Evolutionary conservation across 1,284 basidiomycete genomes (phyloP).

Genomic region (Lignosus rhinocerotis): DNA sequence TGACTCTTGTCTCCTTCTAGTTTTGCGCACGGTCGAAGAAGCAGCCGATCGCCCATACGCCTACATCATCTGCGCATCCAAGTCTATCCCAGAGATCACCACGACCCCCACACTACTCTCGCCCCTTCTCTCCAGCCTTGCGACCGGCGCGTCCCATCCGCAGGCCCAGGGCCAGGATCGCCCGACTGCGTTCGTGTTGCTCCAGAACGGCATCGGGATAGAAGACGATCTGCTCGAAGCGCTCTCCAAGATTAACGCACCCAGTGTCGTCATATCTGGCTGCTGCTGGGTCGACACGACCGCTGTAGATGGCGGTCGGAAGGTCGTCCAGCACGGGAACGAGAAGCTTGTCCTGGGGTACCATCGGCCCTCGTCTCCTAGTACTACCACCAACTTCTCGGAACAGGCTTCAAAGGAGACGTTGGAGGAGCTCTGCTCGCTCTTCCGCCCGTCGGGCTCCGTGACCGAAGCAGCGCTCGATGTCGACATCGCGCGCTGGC

Average conservation of each 20-base stretch:
- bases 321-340: constrained; percentile 32
- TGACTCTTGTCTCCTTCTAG: constrained; percentile 18
- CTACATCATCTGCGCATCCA: constrained; percentile 37
- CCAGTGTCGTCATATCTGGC: constrained; percentile 34
- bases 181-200: constrained; percentile 33
- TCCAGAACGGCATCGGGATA: constrained; percentile 44
- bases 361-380: constrained; percentile 25
- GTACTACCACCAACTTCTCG: constrained; percentile 13
- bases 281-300: constrained; percentile 45
- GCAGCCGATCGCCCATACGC: constrained; percentile 37
- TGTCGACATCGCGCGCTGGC: constrained; percentile 45
- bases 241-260: constrained; percentile 17
- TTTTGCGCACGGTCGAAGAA: constrained; percentile 33
- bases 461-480: constrained; percentile 34
- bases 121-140: constrained; percentile 29
- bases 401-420: constrained; percentile 26
- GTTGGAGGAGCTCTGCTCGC: constrained; percentile 32
- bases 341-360: constrained; percentile 39
- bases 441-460: constrained; percentile 39
- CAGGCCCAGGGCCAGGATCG: neutral
- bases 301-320: constrained; percentile 32
- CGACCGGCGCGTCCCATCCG: neutral
- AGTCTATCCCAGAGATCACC: constrained; percentile 37
- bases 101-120: constrained; percentile 33
- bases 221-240: constrained; percentile 36